Evolutionary conservation across 2,329 filamentous ascomycete genomes (phyloP).

Genomic region (Exophiala lecanii-corni): DNA sequence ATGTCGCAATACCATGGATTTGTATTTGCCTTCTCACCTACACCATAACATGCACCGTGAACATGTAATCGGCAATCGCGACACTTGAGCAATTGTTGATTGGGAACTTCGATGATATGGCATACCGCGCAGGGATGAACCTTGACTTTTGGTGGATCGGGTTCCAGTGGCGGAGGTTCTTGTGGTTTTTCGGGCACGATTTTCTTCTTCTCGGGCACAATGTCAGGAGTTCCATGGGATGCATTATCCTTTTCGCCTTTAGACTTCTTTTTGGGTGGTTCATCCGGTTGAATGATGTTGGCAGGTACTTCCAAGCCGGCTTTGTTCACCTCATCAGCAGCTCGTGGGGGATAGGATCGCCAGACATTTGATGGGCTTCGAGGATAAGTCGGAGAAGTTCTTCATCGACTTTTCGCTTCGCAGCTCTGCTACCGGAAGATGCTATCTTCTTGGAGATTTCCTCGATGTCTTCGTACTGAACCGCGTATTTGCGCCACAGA

Average conservation of each 20-base stretch:
- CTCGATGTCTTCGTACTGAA: conserved; percentile 92
- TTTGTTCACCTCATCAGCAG: conserved; percentile 41
- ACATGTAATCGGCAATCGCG: conserved; percentile 86
- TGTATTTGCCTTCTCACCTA: conserved; percentile 52
- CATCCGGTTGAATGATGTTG: conserved; percentile 31
- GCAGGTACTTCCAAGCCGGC: conserved; percentile 39
- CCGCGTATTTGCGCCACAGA: conserved; percentile 91
- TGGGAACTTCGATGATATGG: conserved; percentile 64
- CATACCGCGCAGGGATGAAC: conserved; percentile 83
- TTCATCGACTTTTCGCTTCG: conserved; percentile 86
- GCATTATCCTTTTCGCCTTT: conserved; percentile 52
- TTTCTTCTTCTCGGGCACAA: conserved; percentile 54
- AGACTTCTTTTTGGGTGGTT: conserved; percentile 58
- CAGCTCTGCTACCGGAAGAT: conserved; percentile 71
- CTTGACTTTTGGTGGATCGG: conserved; percentile 73
- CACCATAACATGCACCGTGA: conserved; percentile 88
- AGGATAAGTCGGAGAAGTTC: conserved; percentile 58
- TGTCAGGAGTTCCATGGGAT: conserved; percentile 41
- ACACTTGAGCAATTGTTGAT: conserved; percentile 71
- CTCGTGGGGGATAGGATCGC: conserved; percentile 41
- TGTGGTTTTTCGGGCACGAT: conserved; percentile 52
- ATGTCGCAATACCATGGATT: conserved; percentile 94
- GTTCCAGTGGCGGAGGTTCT: conserved; percentile 59
- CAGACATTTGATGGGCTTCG: conserved; percentile 39
- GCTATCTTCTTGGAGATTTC: conserved; percentile 85